A percentile compares a stretch with the other conserved stretches of the same genome.
These are phyloP conservation scores for Zopfia rhizophila DNA, from an alignment of 2,329 filamentous ascomycete species.

Conservation along the genomic window DNA sequence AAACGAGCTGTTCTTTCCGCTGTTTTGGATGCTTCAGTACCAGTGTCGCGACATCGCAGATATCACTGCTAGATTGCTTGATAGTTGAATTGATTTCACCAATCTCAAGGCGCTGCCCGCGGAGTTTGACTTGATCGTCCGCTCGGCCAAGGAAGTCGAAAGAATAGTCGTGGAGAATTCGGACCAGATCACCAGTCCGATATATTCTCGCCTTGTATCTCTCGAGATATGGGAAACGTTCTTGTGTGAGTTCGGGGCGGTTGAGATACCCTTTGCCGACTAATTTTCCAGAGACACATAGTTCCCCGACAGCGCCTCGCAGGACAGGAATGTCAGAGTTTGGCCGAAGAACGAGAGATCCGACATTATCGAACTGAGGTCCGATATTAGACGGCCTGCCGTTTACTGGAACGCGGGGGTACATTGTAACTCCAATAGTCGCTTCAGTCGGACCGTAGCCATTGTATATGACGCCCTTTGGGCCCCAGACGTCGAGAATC, in stretches of 20 bases:
- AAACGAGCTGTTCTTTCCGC: conserved; percentile 83
- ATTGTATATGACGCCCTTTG: conserved; percentile 84
- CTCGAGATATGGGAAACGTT: conserved; percentile 76
- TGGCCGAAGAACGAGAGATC: conserved; percentile 79
- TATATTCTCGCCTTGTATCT: conserved; percentile 68
- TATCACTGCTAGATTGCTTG: conserved; percentile 64
- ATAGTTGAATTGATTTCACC: conserved; percentile 91
- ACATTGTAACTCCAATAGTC: conserved; percentile 93
- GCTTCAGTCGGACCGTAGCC: conserved; percentile 91
- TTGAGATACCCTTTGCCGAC: conserved; percentile 93
- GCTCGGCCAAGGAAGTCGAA: conserved; percentile 89
- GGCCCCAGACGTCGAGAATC: conserved; percentile 86
- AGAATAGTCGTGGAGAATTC: conserved; percentile 80
- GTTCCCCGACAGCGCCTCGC: conserved; percentile 82
- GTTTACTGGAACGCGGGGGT: conserved; percentile 78
- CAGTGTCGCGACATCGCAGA: conserved; percentile 79
- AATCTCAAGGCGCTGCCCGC: conserved; percentile 88
- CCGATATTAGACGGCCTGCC: conserved; percentile 91
- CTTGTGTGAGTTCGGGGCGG: conserved; percentile 77
- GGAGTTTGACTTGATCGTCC: conserved; percentile 91
- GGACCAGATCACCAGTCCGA: conserved; percentile 87
- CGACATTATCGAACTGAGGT: conserved; percentile 86
- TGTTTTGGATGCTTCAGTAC: conserved; percentile 77
- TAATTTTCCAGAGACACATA: conserved; percentile 86
- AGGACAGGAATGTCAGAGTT: conserved; percentile 77